These are phyloP conservation scores for Salvia miltiorrhiza DNA, from an alignment of 257 asterid species.

Conservation along the genomic window DNA sequence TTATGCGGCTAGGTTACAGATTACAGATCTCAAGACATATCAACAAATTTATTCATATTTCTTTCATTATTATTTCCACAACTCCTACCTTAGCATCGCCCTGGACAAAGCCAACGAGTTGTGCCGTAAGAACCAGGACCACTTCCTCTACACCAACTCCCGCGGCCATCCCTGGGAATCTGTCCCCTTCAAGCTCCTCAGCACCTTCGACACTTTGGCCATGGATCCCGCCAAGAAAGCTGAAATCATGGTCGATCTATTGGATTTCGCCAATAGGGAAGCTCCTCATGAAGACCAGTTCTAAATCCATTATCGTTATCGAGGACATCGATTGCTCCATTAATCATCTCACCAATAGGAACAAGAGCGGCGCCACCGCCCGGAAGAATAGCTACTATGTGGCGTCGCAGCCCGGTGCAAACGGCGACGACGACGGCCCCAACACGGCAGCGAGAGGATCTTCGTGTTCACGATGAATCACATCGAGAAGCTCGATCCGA, in stretches of 20 bases:
- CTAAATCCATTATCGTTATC: slow-evolving; percentile 53
- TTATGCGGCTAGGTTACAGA: too few species aligned
- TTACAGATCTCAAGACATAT: too few species aligned
- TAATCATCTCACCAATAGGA: slow-evolving; percentile 39
- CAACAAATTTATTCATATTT: too few species aligned
- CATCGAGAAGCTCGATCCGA: slow-evolving; percentile 91
- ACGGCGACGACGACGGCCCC: slow-evolving; percentile 37
- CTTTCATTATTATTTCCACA: too few species aligned
- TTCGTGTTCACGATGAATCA: slow-evolving; percentile 92
- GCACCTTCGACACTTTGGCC: slow-evolving; percentile 51
- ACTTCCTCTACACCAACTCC: slow-evolving; percentile 48
- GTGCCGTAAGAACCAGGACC: slow-evolving; percentile 47
- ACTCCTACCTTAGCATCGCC: slow-evolving; percentile 39
- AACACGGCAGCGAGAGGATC: slow-evolving; percentile 86
- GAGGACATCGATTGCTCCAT: slow-evolving; percentile 58
- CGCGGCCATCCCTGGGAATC: slow-evolving; percentile 60
- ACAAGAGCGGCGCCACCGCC: slow-evolving; percentile 4
- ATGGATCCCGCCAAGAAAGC: slow-evolving; percentile 41
- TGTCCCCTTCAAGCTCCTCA: slow-evolving; percentile 62
- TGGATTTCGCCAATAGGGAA: slow-evolving; percentile 57
- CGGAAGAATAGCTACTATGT: slow-evolving; percentile 17
- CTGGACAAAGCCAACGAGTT: slow-evolving; percentile 44
- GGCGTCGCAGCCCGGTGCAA: slow-evolving; percentile 19
- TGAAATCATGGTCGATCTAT: slow-evolving; percentile 41
- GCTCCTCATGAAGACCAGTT: slow-evolving; percentile 49